These are phyloP conservation scores for Bryum argenteum DNA, from an alignment of 225 moss, liverwort and hornwort species.

Conservation along the genomic window DNA sequence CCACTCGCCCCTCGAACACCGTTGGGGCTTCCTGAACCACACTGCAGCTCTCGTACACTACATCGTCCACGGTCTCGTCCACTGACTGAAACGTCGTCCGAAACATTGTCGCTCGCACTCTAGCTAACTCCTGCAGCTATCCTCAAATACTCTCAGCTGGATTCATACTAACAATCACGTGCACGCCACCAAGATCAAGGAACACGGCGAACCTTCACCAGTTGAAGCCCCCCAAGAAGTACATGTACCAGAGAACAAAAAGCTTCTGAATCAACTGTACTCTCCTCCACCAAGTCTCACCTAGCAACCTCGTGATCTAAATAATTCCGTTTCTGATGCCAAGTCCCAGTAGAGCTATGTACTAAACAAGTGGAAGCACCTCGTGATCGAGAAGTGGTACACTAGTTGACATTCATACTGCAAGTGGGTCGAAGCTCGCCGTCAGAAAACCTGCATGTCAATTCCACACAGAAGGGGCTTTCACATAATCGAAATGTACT, in stretches of 20 bases:
- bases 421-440: not conserved
- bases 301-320: not conserved
- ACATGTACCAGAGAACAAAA: not conserved
- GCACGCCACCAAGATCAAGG: not conserved
- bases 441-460: not conserved
- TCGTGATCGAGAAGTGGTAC: not conserved
- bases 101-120: conserved; percentile 22
- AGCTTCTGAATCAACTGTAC: not conserved
- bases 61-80: conserved; percentile 17
- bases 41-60: conserved; percentile 12
- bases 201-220: not conserved
- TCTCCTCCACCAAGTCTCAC: conserved; percentile 2
- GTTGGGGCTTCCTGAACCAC: not conserved
- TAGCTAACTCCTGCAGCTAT: too few species aligned
- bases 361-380: not conserved
- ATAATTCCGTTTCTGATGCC: not conserved
- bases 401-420: not conserved
- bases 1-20: conserved; percentile 27
- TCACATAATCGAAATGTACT: not conserved
- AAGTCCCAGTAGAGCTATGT: not conserved
- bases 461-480: not conserved
- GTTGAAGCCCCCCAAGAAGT: not conserved
- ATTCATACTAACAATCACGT: too few species aligned
- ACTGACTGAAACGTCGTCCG: conserved; percentile 31
- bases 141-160: not conserved